A percentile compares a stretch with the other conserved stretches of the same genome.
Conservation (phyloP, 2,329 filamentous ascomycete genomes). For the Aspergillus calidoustus region DNA sequence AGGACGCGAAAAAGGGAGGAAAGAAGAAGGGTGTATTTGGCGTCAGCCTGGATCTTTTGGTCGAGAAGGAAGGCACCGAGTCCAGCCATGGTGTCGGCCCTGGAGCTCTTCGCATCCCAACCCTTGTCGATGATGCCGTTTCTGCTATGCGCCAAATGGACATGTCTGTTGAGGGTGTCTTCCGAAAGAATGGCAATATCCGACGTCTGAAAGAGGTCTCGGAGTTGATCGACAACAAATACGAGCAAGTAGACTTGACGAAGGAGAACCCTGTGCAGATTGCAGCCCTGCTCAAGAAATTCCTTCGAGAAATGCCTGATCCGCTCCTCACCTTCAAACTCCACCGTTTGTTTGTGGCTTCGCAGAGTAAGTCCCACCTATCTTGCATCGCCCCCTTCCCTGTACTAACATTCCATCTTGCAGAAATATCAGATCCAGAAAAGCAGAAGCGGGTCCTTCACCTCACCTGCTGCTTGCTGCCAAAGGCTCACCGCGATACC, state of each 20-base stretch:
- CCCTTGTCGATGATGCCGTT: constrained; percentile 93
- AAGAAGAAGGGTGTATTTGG: constrained; percentile 97
- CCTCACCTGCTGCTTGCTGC: constrained; percentile 86
- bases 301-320: constrained; percentile 90
- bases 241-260: constrained; percentile 82
- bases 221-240: constrained; percentile 83
- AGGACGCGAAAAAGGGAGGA: constrained; percentile 68
- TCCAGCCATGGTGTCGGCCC: constrained; percentile 97
- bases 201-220: constrained; percentile 86
- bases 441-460: constrained; percentile 85
- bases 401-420: constrained; percentile 13
- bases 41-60: constrained; percentile 82
- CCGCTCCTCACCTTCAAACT: constrained; percentile 94
- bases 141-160: constrained; percentile 98
- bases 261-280: constrained; percentile 92
- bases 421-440: constrained; percentile 77
- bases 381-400: not conserved
- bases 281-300: constrained; percentile 91
- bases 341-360: constrained; percentile 85
- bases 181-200: constrained; percentile 99
- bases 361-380: constrained; percentile 67
- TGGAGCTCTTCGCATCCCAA: constrained; percentile 84
- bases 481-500: constrained; percentile 89
- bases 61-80: constrained; percentile 92
- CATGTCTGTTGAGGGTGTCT: constrained; percentile 96